phyloP scores from a whole-genome alignment of 768 basidiomycete genomes.

The Boletus huronensis region DNA sequence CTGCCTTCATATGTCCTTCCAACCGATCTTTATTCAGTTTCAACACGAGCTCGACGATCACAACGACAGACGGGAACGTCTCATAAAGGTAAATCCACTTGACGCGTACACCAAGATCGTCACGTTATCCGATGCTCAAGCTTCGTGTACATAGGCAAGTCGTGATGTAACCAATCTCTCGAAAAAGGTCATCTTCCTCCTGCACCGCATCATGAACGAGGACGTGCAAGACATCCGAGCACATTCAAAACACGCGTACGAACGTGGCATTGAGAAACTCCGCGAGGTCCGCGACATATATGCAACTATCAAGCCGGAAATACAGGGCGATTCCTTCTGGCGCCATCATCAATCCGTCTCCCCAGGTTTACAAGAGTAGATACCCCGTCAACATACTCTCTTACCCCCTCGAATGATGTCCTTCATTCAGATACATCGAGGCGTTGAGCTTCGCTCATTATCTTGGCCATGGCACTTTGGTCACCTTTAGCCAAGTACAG shows the following conservation, averaged over 20 bases:
- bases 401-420: slow-evolving; percentile 15
- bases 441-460: slow-evolving; percentile 87
- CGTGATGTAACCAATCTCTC: slow-evolving; percentile 89
- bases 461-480: slow-evolving; percentile 63
- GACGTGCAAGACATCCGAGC: slow-evolving; percentile 28
- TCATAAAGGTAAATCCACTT: slow-evolving; percentile 70
- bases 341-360: slow-evolving; percentile 70
- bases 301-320: slow-evolving; percentile 54
- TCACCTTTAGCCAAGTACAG: slow-evolving; percentile 69
- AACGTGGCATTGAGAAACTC: slow-evolving; percentile 56
- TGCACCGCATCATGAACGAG: slow-evolving; percentile 69
- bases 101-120: slow-evolving; percentile 7
- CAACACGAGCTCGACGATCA: slow-evolving; percentile 74
- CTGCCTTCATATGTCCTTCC: slow-evolving; percentile 8
- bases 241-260: slow-evolving; percentile 44
- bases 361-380: slow-evolving; percentile 77
- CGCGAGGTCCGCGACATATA: slow-evolving; percentile 65
- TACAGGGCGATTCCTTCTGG: slow-evolving; percentile 73
- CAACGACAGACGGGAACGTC: slow-evolving; percentile 83
- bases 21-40: slow-evolving; percentile 52
- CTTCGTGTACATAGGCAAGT: slow-evolving; percentile 48
- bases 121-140: not conserved
- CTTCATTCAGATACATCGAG: slow-evolving; percentile 69
- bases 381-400: not conserved
- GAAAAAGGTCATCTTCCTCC: slow-evolving; percentile 90